Percentiles rank a stretch among this genome's conserved stretches.
phyloP scores from a whole-genome alignment of 495 filamentous ascomycete species.

The Darksidea phi region DNA sequence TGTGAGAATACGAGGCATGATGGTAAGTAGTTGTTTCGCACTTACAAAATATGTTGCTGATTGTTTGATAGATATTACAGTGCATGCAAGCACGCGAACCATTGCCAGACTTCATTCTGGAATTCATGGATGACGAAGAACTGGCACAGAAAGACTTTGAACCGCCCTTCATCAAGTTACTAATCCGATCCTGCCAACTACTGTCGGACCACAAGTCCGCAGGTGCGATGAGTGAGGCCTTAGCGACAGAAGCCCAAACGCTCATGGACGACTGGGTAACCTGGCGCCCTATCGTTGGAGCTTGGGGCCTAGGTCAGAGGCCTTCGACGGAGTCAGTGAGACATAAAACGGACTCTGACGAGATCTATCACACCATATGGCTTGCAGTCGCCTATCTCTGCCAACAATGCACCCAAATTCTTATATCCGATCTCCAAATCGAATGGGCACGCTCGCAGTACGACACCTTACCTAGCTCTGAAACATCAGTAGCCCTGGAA shows the following conservation, averaged over 20 bases:
- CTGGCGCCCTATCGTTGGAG: not conserved
- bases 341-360: not conserved
- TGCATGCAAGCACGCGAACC: conserved; percentile 17
- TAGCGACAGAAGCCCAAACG: conserved; percentile 12
- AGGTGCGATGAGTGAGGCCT: not conserved
- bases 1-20: not conserved
- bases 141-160: conserved; percentile 10
- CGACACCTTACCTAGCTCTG: not conserved
- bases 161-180: conserved; percentile 7
- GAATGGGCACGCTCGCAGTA: conserved; percentile 10
- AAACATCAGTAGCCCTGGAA: not conserved
- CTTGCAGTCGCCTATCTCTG: conserved; percentile 6
- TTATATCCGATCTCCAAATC: conserved; percentile 15
- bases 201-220: conserved; percentile 6
- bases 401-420: conserved; percentile 3
- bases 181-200: conserved; percentile 13
- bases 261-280: not conserved
- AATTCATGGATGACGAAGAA: conserved; percentile 7
- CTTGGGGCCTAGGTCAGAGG: not conserved
- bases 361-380: conserved; percentile 7
- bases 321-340: not conserved
- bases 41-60: not conserved
- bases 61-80: not conserved
- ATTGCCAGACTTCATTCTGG: conserved; percentile 1
- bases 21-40: not conserved